phyloP scores from a whole-genome alignment of 2,329 filamentous ascomycete genomes.

The Cladobotryum protrusum region DNA sequence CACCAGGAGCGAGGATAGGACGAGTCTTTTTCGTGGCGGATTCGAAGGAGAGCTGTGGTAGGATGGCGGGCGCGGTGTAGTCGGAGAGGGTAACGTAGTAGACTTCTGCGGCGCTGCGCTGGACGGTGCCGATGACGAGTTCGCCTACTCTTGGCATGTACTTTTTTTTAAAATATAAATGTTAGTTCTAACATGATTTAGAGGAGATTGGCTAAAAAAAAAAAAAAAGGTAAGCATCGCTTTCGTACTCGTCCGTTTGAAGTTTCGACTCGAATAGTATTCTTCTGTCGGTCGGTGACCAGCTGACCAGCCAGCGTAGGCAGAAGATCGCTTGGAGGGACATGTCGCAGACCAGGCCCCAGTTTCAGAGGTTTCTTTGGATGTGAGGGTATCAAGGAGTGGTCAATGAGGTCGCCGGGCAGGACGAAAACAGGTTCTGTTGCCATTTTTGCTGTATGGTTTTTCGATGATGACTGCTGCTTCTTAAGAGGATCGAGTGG shows the following conservation, averaged over 20 bases:
- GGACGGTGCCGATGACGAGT: conserved; percentile 80
- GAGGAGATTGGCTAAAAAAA: neutral
- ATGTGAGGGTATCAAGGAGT: conserved; percentile 59
- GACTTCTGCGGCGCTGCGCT: conserved; percentile 66
- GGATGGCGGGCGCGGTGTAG: conserved; percentile 56
- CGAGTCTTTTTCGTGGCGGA: conserved; percentile 86
- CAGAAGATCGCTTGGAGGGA: conserved; percentile 68
- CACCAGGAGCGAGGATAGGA: conserved; percentile 66
- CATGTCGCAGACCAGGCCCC: conserved; percentile 76
- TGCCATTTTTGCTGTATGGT: conserved; percentile 40
- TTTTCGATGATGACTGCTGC: neutral
- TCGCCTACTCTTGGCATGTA: conserved; percentile 78
- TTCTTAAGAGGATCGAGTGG: too few relatives aligned
- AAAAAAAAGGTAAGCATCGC: conserved; percentile 7
- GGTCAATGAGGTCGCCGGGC: conserved; percentile 71
- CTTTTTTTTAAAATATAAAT: conserved; percentile 33
- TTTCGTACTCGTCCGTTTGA: conserved; percentile 58
- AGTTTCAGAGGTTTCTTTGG: conserved; percentile 68
- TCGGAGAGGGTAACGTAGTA: conserved; percentile 74
- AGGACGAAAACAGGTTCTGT: conserved; percentile 61
- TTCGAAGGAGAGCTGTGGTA: conserved; percentile 90
- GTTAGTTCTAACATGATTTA: neutral
- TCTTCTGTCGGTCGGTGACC: conserved; percentile 63
- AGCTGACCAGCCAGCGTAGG: conserved; percentile 63
- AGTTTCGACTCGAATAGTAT: conserved; percentile 70